phyloP scores from a whole-genome alignment of 2,329 filamentous ascomycete species.

The Sporothrix dimorphospora region DNA sequence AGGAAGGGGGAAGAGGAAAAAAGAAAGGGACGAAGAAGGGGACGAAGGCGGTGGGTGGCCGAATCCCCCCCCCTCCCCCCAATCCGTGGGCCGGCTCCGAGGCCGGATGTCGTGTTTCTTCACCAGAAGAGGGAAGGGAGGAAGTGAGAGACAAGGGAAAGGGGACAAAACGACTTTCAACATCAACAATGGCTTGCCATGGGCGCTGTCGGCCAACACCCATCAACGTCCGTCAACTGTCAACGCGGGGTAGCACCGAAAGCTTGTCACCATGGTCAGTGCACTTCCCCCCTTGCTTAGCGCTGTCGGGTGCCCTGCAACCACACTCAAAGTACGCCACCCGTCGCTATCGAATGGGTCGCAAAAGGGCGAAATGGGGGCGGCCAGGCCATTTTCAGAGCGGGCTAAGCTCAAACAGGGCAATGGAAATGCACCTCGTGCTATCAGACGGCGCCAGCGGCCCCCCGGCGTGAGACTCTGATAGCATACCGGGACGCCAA shows the following conservation, averaged over 20 bases:
- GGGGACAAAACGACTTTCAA: background rate
- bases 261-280: background rate
- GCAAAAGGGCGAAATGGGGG: background rate
- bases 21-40: background rate
- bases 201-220: background rate
- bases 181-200: background rate
- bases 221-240: background rate
- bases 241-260: slow-evolving; percentile 2
- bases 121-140: background rate
- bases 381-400: background rate
- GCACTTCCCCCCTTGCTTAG: background rate
- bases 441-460: slow-evolving; percentile 9
- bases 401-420: background rate
- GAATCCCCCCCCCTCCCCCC: too few relatives aligned
- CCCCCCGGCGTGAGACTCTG: background rate
- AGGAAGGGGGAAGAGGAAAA: too few relatives aligned
- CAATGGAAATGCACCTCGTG: slow-evolving; percentile 6
- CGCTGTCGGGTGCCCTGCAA: background rate
- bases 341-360: slow-evolving; percentile 6
- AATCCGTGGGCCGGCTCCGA: background rate
- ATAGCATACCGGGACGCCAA: slow-evolving; percentile 4
- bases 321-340: slow-evolving; percentile 10
- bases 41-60: slow-evolving; percentile 5
- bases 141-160: background rate
- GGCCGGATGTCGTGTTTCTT: background rate